Base-by-base conservation (phyloP, 768 basidiomycete species). In the Lactifluus piperatus region DNA sequence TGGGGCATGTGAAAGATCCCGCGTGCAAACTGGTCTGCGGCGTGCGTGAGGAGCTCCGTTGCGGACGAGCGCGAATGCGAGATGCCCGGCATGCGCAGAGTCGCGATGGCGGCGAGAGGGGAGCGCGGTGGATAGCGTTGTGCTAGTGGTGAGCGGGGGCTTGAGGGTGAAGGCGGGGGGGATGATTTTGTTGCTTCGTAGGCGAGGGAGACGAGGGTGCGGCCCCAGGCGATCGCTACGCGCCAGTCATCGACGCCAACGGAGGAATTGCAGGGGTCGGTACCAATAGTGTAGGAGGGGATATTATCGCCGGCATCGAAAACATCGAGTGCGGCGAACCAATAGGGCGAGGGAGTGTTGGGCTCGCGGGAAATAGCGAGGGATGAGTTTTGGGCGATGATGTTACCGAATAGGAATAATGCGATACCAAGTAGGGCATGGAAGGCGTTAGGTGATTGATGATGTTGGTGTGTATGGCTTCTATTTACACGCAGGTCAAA, bases 1-100 rank as follows among this genome's bases (percentile, higher is more conserved):
- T 82, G 83, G 1, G 84, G 85, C 84, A 85, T 85, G 67, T 84
- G 81, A 67, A 87, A 81, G 57, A 86, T 84, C 6, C 84, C 85
- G 22, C 84, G 74, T 5, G 79, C 79, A 67, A 86, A 84, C 62
- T 85, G 84, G 68, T 86, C 85, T 73, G 83, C 81, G 9, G 85
- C 84, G 32, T 84, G 73, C 16, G 76, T 68, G 70, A 85, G 71
- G 43, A 86, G 68, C 45, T 83, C 82, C 68, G 79, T 69, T 6
- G 81, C 73, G 14, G 72, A 68, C 4, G 75, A 72, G 5, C 67
- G 68, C 18, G 71, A 65, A 9, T 83, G 69, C 10, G 75, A 71
- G 72, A 81, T 77, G 49, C 81, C 68, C 2, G 81, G 80, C 13
- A 81, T 79, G 14, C 81, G 73, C 34, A 73, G 71, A n/a, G 71